Base-by-base conservation (phyloP, 345 rosid species). In the thale cress (Arabidopsis thaliana) region DNA sequence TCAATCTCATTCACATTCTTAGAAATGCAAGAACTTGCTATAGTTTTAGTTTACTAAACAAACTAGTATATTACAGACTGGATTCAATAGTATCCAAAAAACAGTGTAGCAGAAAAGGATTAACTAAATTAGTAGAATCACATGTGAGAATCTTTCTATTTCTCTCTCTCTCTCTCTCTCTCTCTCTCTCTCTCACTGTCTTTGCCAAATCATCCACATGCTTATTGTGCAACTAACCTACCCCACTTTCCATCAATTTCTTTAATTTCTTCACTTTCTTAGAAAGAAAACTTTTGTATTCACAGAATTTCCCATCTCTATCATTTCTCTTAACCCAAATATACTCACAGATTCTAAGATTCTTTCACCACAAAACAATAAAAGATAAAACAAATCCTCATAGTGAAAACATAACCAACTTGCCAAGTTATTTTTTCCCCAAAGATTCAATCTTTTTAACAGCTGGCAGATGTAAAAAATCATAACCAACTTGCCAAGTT, bases 201-300 rank as follows among this genome's bases (percentile, higher is more conserved):
- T 65, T 71, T 65, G 77, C 73, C 81, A 78, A 71, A 72, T 71
- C 81, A 72, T 32, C 82, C 79, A 79, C 82, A 79, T 79, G 76
- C 79, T 74, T 79, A 55, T 78, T 78, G 69, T 78, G 77, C 81
- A 78, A 59, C 78, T 44, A 78, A 78, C 73, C 81, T 72, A 78
- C 73, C 77, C 75, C 64, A 66, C 73, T 78, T 59, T 50, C 50
- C 69, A 50, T 72, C 42, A 50, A 69, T 70, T 69, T 78, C 60
- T 51, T 78, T 70, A 13, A 53, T 24, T 61, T 49, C 65, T 40
- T 30, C 30, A 72, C 45, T 65, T 68, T 45, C 42, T 46, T 60
- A 59, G 50, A 45, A 23, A 57, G 52, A 52, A 23, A 64, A 46
- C 37, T 20, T 77, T 71, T 38, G 20, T 7, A 25, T 38, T 38